A percentile compares a stretch with the other conserved stretches of the same genome.
Conservation (phyloP, 495 filamentous ascomycete species). For the Cercophora newfieldiana region DNA sequence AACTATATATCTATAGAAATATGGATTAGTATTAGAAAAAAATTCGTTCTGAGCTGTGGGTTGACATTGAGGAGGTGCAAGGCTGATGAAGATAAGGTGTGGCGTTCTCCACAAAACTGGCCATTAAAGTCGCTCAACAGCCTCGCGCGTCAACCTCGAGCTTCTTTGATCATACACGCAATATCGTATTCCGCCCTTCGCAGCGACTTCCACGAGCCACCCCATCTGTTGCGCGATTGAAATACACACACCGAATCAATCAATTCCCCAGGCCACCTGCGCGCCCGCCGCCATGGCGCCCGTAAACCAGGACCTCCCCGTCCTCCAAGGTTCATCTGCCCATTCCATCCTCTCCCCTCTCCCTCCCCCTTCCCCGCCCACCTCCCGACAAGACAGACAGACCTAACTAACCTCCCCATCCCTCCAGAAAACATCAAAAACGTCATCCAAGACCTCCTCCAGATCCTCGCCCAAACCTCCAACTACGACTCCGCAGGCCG, state of each 20-base stretch:
- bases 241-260: neutral
- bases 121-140: neutral
- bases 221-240: neutral
- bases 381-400: slow-evolving; percentile 9
- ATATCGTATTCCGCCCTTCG: neutral
- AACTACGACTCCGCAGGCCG: slow-evolving; percentile 70
- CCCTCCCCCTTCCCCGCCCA: neutral
- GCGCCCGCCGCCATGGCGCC: slow-evolving; percentile 45
- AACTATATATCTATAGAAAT: neutral
- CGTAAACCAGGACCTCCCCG: slow-evolving; percentile 44
- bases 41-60: neutral
- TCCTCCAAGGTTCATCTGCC: slow-evolving; percentile 43
- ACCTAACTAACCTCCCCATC: neutral
- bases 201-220: neutral
- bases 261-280: slow-evolving; percentile 1
- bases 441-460: slow-evolving; percentile 85
- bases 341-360: neutral
- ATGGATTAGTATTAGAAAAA: neutral
- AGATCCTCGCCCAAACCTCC: slow-evolving; percentile 70
- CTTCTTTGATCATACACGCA: neutral
- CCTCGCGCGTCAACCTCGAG: neutral
- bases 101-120: neutral
- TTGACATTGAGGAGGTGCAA: neutral
- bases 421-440: slow-evolving; percentile 60
- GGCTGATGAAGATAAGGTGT: neutral